These are phyloP conservation scores for Ustilago curta DNA, from an alignment of 1,284 basidiomycete genomes.

Conservation along the genomic window DNA sequence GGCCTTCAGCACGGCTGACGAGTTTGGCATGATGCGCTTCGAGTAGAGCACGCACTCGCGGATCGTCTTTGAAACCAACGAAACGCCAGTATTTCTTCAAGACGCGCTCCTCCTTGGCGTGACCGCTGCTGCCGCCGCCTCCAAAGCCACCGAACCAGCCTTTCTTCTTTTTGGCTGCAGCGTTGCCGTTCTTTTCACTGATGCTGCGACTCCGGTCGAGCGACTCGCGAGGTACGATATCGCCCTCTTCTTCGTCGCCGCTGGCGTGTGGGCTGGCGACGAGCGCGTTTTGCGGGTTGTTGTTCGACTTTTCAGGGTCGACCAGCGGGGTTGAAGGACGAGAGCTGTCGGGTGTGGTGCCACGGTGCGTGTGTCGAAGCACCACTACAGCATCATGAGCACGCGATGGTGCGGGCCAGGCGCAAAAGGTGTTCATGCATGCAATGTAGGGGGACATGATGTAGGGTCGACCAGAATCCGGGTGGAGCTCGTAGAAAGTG, in stretches of 20 bases:
- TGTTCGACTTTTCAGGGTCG: conserved; percentile 47
- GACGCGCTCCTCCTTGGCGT: conserved; percentile 62
- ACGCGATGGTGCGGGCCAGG: conserved; percentile 69
- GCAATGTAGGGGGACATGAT: conserved; percentile 71
- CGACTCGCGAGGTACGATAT: conserved; percentile 69
- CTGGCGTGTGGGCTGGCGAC: conserved; percentile 39
- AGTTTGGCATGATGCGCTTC: conserved; percentile 58
- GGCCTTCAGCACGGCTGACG: conserved; percentile 1
- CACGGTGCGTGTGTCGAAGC: conserved; percentile 57
- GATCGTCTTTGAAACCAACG: conserved; percentile 68
- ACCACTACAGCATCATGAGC: conserved; percentile 69
- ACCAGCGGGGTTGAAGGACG: conserved; percentile 34
- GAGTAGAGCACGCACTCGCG: conserved; percentile 57
- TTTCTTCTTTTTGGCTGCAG: conserved; percentile 45
- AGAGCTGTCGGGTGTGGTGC: conserved; percentile 23
- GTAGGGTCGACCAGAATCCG: conserved; percentile 69
- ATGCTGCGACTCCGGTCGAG: conserved; percentile 39
- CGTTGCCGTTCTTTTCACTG: conserved; percentile 16
- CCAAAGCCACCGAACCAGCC: conserved; percentile 59
- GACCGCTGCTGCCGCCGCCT: conserved; percentile 27
- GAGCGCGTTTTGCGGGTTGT: conserved; percentile 32
- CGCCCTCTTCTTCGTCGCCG: conserved; percentile 59
- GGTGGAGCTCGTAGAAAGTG: conserved; percentile 64
- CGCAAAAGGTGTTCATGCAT: conserved; percentile 71
- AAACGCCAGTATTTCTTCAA: conserved; percentile 70